Base-by-base conservation (phyloP, 1,284 basidiomycete species). In the Sporisorium sorghi region DNA sequence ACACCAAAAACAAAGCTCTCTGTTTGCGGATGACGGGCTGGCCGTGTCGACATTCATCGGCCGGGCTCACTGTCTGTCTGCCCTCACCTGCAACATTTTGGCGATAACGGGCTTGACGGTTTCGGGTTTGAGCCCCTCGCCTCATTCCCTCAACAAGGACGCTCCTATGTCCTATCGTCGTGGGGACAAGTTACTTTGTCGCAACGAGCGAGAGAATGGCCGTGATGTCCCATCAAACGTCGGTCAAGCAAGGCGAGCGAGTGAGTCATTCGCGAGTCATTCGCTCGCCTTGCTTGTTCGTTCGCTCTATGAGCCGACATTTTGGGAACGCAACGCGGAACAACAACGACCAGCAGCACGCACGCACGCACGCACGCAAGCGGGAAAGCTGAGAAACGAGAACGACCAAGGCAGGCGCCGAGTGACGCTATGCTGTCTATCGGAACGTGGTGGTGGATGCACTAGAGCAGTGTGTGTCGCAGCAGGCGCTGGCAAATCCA, bases 101-200 rank as follows among this genome's bases (percentile, higher is more conserved):
- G 64, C 21, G 30, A 43, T 61, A 61, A 39, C 58, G 64, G 64
- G 3, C 64, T 67, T 61, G 58, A 61, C 64, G 58, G 64, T 33
- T 52, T 56, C 26, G 48, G 49, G 4, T 35, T 35, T 35, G 30
- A 32, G 32, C 21, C 47, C n/a, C n/a, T n/a, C n/a, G n/a, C n/a
- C n/a, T n/a, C n/a, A n/a, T n/a, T n/a, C n/a, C n/a, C n/a, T n/a
- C n/a, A n/a, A n/a, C n/a, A n/a, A n/a, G n/a, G n/a, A n/a, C n/a
- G n/a, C n/a, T n/a, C 10, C 4, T 19, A 5, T 47, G 14, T 47
- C 28, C 23, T 30, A 47, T 47, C n/a, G n/a, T n/a, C n/a, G n/a
- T n/a, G n/a, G n/a, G n/a, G n/a, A n/a, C n/a, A n/a, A n/a, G n/a
- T n/a, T n/a, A n/a, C n/a, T n/a, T n/a, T n/a, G n/a, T n/a, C n/a